Evolutionary conservation across 2,329 filamentous ascomycete genomes (phyloP).

Genomic region (Neofusicoccum sp.): DNA sequence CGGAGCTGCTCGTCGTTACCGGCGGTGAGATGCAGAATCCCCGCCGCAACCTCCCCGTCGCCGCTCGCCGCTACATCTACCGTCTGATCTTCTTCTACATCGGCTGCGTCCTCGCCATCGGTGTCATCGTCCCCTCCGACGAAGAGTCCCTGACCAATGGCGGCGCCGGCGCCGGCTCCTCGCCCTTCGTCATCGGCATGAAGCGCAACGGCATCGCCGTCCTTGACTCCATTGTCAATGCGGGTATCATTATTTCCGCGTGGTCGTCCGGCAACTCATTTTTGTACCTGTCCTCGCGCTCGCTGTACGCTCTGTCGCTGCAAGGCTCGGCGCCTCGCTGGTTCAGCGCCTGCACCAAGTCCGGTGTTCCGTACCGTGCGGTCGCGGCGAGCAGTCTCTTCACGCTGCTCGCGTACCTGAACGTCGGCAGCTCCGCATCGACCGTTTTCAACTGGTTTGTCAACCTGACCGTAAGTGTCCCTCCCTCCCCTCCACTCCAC

Average conservation of each 20-base stretch:
- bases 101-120: constrained; percentile 60
- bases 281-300: constrained; percentile 56
- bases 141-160: constrained; percentile 55
- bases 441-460: constrained; percentile 69
- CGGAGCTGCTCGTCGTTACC: constrained; percentile 56
- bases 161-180: constrained; percentile 56
- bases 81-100: constrained; percentile 67
- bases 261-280: constrained; percentile 60
- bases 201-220: constrained; percentile 54
- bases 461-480: constrained; percentile 50
- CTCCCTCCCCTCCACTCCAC: background rate
- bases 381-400: constrained; percentile 49
- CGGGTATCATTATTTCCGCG: constrained; percentile 68
- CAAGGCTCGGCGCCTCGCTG: constrained; percentile 66
- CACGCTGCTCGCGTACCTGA: constrained; percentile 53
- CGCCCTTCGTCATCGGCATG: constrained; percentile 54
- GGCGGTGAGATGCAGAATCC: constrained; percentile 62
- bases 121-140: constrained; percentile 61
- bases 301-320: constrained; percentile 58
- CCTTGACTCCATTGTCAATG: constrained; percentile 70
- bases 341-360: constrained; percentile 62
- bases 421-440: constrained; percentile 46
- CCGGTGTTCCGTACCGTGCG: constrained; percentile 59
- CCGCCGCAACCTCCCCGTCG: constrained; percentile 61
- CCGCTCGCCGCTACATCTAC: constrained; percentile 62